Base-by-base conservation (phyloP, 257 asterid genomes). In the Salvia splendens region DNA sequence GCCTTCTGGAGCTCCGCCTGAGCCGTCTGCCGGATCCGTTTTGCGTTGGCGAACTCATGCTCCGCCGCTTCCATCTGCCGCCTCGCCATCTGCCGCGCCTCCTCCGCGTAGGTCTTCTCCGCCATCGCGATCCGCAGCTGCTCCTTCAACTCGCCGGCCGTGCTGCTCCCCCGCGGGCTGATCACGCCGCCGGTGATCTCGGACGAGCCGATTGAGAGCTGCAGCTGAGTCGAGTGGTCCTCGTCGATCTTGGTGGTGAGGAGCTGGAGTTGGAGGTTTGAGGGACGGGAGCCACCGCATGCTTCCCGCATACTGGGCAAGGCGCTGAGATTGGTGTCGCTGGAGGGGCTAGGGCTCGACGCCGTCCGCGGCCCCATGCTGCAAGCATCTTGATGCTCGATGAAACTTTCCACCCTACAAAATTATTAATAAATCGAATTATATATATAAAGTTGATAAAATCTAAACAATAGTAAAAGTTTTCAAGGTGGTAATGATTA, bases 351-450 rank as follows among this genome's bases (percentile, higher is more conserved):
- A 12, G 88, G 82, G 68, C 89, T 84, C 2, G 91, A 82, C 1
- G 87, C 88, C 9, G 79, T 85, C 40, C 81, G 77, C 4, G 91
- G 82, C 8, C 86, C 82, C 76, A 86, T 43, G 28, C 71, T 75
- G 64, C 95, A 90, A 8, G 78, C 81, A 56, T 87, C 92, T 67
- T 84, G 96, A 53, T 89, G 96, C 72, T 89, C 96, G 1, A 89
- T 86, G 75, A 89, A 87, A 56, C 89, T 87, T 85, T 89, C 96
- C 79, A 85, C 95, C 82, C 96, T 40, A 40, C 3, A 40, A 40
- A 38, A 38, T 5, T 5, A 38, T 6, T 38, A 5, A 38, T 5
- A 38, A 5, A 38, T 36, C 5, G 6, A 36, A 36, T 36, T 36
- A 36, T 5, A 36, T 1, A 3, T 36, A 3, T 6, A 36, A 20